These are phyloP conservation scores for Kwoniella heveanensis DNA, from an alignment of 768 basidiomycete species.

Conservation along the genomic window DNA sequence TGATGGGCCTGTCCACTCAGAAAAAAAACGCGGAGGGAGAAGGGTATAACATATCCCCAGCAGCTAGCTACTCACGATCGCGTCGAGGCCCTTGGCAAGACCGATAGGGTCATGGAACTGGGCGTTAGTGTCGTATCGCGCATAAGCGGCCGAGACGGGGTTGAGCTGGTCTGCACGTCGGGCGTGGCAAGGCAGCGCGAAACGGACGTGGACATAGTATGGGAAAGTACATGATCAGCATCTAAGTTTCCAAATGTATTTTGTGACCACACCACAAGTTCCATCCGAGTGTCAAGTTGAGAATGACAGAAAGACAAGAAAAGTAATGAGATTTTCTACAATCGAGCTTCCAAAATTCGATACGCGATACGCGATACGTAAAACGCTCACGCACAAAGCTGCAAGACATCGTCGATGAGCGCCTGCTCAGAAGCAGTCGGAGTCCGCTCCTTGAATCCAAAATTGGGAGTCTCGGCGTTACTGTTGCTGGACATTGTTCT, in stretches of 20 bases:
- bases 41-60: no score
- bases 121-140: constrained; percentile 39
- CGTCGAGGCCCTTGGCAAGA: constrained; percentile 45
- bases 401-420: constrained; percentile 47
- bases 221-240: no score
- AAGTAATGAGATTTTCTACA: no score
- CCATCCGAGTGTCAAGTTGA: no score
- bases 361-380: no score
- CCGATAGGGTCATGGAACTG: constrained; percentile 53
- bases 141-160: constrained; percentile 45
- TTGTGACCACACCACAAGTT: no score
- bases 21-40: no score
- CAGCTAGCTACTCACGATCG: constrained; percentile 44
- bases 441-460: constrained; percentile 40
- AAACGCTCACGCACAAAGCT: constrained; percentile 47
- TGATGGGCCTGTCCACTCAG: no score
- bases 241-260: no score
- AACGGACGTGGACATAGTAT: background rate
- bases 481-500: background rate
- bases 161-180: constrained; percentile 42
- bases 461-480: constrained; percentile 26
- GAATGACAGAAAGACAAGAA: no score
- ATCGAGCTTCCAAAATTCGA: no score
- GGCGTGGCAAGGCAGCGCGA: background rate
- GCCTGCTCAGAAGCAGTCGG: constrained; percentile 39